Percentiles rank a stretch among this genome's conserved stretches.
These are phyloP conservation scores for Stagonosporopsis chrysanthemi DNA, from an alignment of 2,329 filamentous ascomycete genomes.

Conservation along the genomic window DNA sequence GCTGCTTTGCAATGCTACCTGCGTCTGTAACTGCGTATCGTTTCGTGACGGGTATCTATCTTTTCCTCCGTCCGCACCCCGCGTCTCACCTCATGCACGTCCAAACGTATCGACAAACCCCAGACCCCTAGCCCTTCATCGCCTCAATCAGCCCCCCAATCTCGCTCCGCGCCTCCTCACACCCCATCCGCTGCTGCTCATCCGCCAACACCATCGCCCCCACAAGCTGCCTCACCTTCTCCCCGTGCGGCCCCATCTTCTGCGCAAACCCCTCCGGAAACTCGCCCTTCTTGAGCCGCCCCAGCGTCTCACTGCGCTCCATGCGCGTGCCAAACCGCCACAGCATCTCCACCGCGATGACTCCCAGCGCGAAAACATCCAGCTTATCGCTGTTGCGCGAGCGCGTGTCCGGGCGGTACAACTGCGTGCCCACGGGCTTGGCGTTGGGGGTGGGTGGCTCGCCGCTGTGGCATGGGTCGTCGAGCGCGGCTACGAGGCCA, in stretches of 20 bases:
- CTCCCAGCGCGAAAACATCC: slow-evolving; percentile 68
- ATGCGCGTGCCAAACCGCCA: slow-evolving; percentile 57
- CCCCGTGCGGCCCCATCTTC: slow-evolving; percentile 29
- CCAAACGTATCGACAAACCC: too few relatives aligned
- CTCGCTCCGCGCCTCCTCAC: slow-evolving; percentile 39
- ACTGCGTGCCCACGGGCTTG: slow-evolving; percentile 66
- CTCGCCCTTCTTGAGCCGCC: slow-evolving; percentile 41
- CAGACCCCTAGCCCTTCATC: slow-evolving; percentile 11
- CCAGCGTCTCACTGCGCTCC: slow-evolving; percentile 50
- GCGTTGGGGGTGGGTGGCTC: slow-evolving; percentile 21
- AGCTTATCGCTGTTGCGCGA: slow-evolving; percentile 58
- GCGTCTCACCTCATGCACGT: too few relatives aligned
- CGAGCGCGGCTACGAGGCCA: slow-evolving; percentile 67
- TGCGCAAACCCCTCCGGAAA: slow-evolving; percentile 41
- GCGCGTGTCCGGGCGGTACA: slow-evolving; percentile 62
- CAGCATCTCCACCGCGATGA: slow-evolving; percentile 69
- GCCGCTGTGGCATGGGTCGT: slow-evolving; percentile 41
- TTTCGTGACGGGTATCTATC: too few relatives aligned
- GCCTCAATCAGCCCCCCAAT: slow-evolving; percentile 30
- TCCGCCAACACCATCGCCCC: slow-evolving; percentile 43
- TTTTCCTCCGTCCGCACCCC: too few relatives aligned
- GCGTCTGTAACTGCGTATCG: too few relatives aligned
- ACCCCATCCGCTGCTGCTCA: slow-evolving; percentile 39
- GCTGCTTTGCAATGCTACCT: too few relatives aligned
- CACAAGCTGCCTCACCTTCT: slow-evolving; percentile 36